A percentile compares a stretch with the other conserved stretches of the same genome.
Conservation (phyloP, 2,329 filamentous ascomycete genomes). For the Aspergillus brunneoviolaceus region DNA sequence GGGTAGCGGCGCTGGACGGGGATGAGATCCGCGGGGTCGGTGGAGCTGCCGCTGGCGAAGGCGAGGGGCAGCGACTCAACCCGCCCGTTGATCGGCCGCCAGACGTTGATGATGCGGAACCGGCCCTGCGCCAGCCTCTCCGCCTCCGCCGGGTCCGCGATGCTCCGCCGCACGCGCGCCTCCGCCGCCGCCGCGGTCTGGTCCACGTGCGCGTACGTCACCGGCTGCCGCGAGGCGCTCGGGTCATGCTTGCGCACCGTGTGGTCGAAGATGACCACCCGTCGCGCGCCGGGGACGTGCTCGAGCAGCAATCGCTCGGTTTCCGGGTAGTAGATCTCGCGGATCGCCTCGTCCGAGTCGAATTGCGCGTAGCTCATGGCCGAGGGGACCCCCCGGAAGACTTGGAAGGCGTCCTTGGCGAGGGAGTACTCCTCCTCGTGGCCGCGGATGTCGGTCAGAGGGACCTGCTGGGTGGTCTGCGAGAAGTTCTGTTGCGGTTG, state of each 20-base stretch:
- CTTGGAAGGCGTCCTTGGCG: conserved; percentile 72
- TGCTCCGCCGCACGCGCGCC: conserved; percentile 66
- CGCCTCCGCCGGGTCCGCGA: conserved; percentile 62
- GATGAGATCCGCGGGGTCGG: conserved; percentile 56
- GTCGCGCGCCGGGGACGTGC: conserved; percentile 63
- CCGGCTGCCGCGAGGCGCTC: conserved; percentile 64
- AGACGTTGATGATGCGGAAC: conserved; percentile 85
- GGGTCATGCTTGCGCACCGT: conserved; percentile 71
- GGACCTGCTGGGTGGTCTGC: conserved; percentile 51
- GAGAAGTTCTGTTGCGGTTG: conserved; percentile 66
- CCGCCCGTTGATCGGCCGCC: conserved; percentile 65
- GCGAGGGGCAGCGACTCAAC: conserved; percentile 59
- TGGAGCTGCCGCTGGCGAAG: conserved; percentile 51
- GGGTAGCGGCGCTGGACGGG: conserved; percentile 73
- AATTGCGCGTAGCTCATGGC: conserved; percentile 55
- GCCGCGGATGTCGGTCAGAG: conserved; percentile 72
- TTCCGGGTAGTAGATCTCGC: conserved; percentile 77
- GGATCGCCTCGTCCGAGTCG: conserved; percentile 69
- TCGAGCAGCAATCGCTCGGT: conserved; percentile 70
- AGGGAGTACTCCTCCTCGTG: conserved; percentile 63
- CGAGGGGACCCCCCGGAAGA: conserved; percentile 59
- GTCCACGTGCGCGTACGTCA: conserved; percentile 76
- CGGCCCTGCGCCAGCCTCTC: conserved; percentile 60
- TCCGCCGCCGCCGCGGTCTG: conserved; percentile 69
- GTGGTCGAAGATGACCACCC: conserved; percentile 80